A percentile compares a stretch with the other conserved stretches of the same genome.
Evolutionary conservation across 495 filamentous ascomycete species (phyloP).

Genomic region (Hyaloscypha hepaticicola): DNA sequence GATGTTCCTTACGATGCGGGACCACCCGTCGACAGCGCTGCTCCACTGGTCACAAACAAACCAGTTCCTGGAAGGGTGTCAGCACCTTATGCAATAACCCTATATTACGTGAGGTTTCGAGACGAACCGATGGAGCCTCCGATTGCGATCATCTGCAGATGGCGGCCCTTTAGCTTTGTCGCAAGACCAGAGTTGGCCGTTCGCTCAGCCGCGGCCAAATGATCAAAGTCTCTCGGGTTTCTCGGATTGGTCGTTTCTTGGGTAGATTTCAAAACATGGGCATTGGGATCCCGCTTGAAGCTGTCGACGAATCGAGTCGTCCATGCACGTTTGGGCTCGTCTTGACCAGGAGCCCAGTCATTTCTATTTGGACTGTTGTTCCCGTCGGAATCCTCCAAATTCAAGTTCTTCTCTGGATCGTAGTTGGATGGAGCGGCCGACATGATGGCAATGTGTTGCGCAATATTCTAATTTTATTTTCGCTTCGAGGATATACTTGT

Average conservation of each 20-base stretch:
- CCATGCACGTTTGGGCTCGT: not conserved
- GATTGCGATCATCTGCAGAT: constrained; percentile 78
- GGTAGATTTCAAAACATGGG: constrained; percentile 38
- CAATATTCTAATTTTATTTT: not conserved
- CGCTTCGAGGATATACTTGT: not conserved
- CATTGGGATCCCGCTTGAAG: constrained; percentile 79
- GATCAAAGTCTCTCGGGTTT: constrained; percentile 54
- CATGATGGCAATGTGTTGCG: not conserved
- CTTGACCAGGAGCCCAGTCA: not conserved
- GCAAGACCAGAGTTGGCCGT: constrained; percentile 78
- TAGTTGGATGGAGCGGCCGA: not conserved
- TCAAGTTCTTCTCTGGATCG: not conserved
- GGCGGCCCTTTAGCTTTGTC: constrained; percentile 55
- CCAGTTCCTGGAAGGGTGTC: constrained; percentile 58
- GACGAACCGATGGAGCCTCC: constrained; percentile 58
- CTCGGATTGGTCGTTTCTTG: constrained; percentile 32
- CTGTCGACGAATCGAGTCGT: constrained; percentile 53
- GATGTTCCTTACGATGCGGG: no score
- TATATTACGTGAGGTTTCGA: constrained; percentile 3
- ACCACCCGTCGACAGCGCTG: constrained; percentile 73
- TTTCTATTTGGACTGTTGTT: not conserved
- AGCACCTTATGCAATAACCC: not conserved
- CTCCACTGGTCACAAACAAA: constrained; percentile 88
- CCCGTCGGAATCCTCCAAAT: not conserved
- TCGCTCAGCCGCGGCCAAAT: constrained; percentile 68